A percentile compares a stretch with the other conserved stretches of the same genome.
Conservation (phyloP, 139 green algal genomes). For the Picochlorum sp. region DNA sequence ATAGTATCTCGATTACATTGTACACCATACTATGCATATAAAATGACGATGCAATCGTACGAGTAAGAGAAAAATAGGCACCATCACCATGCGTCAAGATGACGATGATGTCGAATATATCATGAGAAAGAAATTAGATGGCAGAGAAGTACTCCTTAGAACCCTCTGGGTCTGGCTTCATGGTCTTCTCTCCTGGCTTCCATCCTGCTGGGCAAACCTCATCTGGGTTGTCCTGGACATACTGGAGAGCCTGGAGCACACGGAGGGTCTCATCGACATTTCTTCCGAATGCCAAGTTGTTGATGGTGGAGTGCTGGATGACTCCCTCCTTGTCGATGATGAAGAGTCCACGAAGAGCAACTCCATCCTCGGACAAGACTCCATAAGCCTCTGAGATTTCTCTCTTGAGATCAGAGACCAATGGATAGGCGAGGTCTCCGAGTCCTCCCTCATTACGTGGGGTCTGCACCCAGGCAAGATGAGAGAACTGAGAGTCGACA, state of each 20-base stretch:
- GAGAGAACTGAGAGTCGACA: conserved; percentile 93
- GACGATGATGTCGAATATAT: not conserved
- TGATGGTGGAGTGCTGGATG: conserved; percentile 96
- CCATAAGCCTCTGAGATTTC: conserved; percentile 75
- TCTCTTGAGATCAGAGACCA: conserved; percentile 96
- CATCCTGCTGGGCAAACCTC: conserved; percentile 95
- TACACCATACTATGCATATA: too few relatives aligned
- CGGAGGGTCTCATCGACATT: conserved; percentile 94
- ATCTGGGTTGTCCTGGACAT: conserved; percentile 83
- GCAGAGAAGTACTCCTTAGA: conserved; percentile 85
- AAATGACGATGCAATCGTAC: too few relatives aligned
- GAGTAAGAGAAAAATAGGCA: not conserved
- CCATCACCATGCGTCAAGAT: not conserved
- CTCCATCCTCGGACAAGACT: conserved; percentile 80
- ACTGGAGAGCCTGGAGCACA: conserved; percentile 91
- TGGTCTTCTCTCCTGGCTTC: conserved; percentile 85
- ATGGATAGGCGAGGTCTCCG: conserved; percentile 91
- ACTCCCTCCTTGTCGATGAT: conserved; percentile 94
- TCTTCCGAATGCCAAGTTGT: conserved; percentile 97
- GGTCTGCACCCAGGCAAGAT: conserved; percentile 98
- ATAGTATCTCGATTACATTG: too few relatives aligned
- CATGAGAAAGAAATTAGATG: conserved; percentile 18
- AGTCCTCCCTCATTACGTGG: conserved; percentile 75
- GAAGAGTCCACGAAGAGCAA: conserved; percentile 87
- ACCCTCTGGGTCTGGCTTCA: conserved; percentile 60